These are phyloP conservation scores for Phylloporus sp. DNA, from an alignment of 768 basidiomycete species.

Conservation along the genomic window DNA sequence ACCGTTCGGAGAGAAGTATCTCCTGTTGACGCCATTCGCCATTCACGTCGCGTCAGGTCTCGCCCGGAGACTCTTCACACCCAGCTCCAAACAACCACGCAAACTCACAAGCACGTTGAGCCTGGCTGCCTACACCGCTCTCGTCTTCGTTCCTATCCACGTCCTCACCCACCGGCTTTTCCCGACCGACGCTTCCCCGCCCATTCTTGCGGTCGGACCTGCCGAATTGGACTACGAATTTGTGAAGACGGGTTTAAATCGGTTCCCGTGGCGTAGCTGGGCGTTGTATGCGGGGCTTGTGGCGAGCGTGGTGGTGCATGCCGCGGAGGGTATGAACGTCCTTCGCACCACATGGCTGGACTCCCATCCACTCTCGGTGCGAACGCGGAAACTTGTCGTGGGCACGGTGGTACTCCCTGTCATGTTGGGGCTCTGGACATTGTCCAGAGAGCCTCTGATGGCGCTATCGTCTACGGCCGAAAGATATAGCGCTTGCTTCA, in stretches of 20 bases:
- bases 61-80: slow-evolving; percentile 53
- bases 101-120: slow-evolving; percentile 44
- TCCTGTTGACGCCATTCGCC: slow-evolving; percentile 63
- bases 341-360: slow-evolving; percentile 46
- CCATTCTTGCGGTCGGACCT: slow-evolving; percentile 48
- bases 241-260: slow-evolving; percentile 64
- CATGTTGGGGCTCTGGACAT: slow-evolving; percentile 40
- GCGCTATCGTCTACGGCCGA: slow-evolving; percentile 45
- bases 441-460: slow-evolving; percentile 57
- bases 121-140: slow-evolving; percentile 57
- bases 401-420: slow-evolving; percentile 6
- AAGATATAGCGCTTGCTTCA: slow-evolving; percentile 50
- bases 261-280: slow-evolving; percentile 60
- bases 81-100: slow-evolving; percentile 28
- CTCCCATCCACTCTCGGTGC: slow-evolving; percentile 7
- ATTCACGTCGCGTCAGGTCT: slow-evolving; percentile 57
- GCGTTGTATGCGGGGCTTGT: slow-evolving; percentile 61
- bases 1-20: slow-evolving; percentile 55
- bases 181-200: slow-evolving; percentile 40
- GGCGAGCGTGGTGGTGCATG: slow-evolving; percentile 51
- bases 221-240: slow-evolving; percentile 80
- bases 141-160: slow-evolving; percentile 65
- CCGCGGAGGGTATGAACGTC: slow-evolving; percentile 53
- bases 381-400: slow-evolving; percentile 28
- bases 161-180: slow-evolving; percentile 62